phyloP scores from a whole-genome alignment of 2,329 filamentous ascomycete species.

The Teratosphaeria gauchensis region DNA sequence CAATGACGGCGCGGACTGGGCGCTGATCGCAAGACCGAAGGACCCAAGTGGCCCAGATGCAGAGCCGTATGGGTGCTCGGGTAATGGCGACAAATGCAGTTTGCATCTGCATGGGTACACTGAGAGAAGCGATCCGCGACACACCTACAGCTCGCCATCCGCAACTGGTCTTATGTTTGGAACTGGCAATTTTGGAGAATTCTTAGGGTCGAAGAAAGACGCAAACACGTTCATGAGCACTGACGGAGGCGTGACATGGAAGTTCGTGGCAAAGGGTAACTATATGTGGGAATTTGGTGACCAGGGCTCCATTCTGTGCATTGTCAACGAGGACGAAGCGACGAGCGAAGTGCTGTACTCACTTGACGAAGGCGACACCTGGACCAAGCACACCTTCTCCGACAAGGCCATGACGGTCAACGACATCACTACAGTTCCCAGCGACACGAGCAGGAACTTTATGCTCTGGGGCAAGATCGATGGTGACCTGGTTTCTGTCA shows the following conservation, averaged over 20 bases:
- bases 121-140: conserved; percentile 68
- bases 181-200: conserved; percentile 77
- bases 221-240: conserved; percentile 84
- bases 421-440: conserved; percentile 79
- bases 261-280: conserved; percentile 70
- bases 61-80: conserved; percentile 60
- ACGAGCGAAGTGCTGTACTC: conserved; percentile 67
- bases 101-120: conserved; percentile 95
- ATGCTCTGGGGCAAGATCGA: conserved; percentile 68
- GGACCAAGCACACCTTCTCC: conserved; percentile 66
- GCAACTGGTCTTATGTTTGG: conserved; percentile 87
- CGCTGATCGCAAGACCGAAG: conserved; percentile 59
- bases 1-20: conserved; percentile 90
- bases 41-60: conserved; percentile 49
- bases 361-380: conserved; percentile 69
- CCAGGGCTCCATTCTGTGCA: conserved; percentile 82
- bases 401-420: conserved; percentile 57
- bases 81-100: conserved; percentile 58
- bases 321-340: conserved; percentile 61
- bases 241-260: conserved; percentile 88
- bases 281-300: conserved; percentile 96
- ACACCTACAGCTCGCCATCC: conserved; percentile 79
- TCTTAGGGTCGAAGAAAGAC: conserved; percentile 56
- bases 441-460: conserved; percentile 84
- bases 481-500: conserved; percentile 60